Conservation (phyloP, 2,329 filamentous ascomycete genomes). For the Microthyrium microscopicum region DNA sequence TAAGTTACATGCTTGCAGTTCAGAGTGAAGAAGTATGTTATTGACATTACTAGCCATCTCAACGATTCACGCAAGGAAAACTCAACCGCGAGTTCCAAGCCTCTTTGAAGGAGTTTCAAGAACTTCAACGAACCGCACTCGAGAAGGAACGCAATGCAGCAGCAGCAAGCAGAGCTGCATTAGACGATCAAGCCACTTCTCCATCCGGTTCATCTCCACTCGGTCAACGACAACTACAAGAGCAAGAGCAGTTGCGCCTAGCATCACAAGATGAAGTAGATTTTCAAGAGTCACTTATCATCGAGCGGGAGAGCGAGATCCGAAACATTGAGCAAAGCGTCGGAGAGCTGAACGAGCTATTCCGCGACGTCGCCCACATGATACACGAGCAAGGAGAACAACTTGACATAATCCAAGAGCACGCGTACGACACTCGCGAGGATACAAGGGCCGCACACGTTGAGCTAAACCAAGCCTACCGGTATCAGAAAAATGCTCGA, state of each 20-base stretch:
- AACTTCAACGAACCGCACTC: slow-evolving; percentile 72
- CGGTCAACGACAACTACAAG: slow-evolving; percentile 30
- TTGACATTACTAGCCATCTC: slow-evolving; percentile 50
- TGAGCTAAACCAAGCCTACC: slow-evolving; percentile 68
- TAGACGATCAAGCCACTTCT: slow-evolving; percentile 41
- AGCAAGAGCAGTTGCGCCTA: slow-evolving; percentile 55
- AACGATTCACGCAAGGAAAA: slow-evolving; percentile 94
- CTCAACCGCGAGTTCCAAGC: slow-evolving; percentile 85
- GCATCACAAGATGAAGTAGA: slow-evolving; percentile 91
- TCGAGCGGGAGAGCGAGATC: slow-evolving; percentile 93
- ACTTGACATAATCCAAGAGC: slow-evolving; percentile 73
- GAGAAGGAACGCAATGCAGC: slow-evolving; percentile 86
- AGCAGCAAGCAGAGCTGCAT: slow-evolving; percentile 62
- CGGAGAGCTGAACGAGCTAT: slow-evolving; percentile 87
- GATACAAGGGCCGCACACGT: slow-evolving; percentile 73
- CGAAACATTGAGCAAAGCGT: slow-evolving; percentile 95
- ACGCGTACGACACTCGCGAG: slow-evolving; percentile 66
- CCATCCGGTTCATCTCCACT: slow-evolving; percentile 26
- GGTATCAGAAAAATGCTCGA: slow-evolving; percentile 89
- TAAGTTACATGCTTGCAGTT: slow-evolving; percentile 40
- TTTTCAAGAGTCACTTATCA: slow-evolving; percentile 89
- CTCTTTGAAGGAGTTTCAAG: slow-evolving; percentile 79
- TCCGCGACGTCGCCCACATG: slow-evolving; percentile 95
- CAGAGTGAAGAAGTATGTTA: slow-evolving; percentile 7
- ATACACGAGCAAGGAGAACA: slow-evolving; percentile 85